These are phyloP conservation scores for Diaporthe sp. DNA, from an alignment of 2,329 filamentous ascomycete genomes.

Conservation along the genomic window DNA sequence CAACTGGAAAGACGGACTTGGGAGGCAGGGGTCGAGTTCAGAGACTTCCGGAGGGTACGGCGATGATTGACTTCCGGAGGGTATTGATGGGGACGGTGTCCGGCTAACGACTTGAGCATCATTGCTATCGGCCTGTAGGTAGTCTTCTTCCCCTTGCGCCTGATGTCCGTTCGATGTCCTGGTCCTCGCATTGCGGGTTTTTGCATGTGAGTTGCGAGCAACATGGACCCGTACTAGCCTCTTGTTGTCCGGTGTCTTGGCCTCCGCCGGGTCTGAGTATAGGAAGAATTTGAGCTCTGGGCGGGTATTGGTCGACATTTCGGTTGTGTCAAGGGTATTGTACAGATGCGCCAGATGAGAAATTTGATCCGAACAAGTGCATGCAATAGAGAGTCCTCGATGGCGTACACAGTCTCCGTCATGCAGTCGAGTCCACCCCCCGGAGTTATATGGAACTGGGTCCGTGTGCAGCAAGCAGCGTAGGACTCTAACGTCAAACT, in stretches of 20 bases:
- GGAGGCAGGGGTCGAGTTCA: neutral
- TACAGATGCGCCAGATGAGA: neutral
- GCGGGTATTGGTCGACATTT: neutral
- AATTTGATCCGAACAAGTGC: neutral
- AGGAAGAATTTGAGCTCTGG: slow-evolving; percentile 38
- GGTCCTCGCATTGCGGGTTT: slow-evolving; percentile 13
- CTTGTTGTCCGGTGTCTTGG: slow-evolving; percentile 34
- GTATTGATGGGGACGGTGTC: neutral
- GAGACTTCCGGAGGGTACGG: neutral
- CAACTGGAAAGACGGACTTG: neutral
- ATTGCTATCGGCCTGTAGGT: too few species aligned
- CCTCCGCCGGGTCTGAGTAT: slow-evolving; percentile 36
- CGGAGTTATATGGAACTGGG: neutral
- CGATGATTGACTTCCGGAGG: neutral
- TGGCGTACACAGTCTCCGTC: neutral
- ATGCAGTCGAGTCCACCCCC: neutral
- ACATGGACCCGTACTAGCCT: slow-evolving; percentile 37
- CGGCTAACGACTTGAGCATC: neutral
- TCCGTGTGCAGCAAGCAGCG: neutral
- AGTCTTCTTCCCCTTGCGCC: neutral
- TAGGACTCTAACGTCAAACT: neutral
- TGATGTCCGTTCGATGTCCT: neutral
- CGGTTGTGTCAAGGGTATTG: neutral
- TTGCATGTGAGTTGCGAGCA: slow-evolving; percentile 36
- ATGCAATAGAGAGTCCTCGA: neutral